Evolutionary conservation across 495 filamentous ascomycete genomes (phyloP).

Genomic region (Neurospora sp.): DNA sequence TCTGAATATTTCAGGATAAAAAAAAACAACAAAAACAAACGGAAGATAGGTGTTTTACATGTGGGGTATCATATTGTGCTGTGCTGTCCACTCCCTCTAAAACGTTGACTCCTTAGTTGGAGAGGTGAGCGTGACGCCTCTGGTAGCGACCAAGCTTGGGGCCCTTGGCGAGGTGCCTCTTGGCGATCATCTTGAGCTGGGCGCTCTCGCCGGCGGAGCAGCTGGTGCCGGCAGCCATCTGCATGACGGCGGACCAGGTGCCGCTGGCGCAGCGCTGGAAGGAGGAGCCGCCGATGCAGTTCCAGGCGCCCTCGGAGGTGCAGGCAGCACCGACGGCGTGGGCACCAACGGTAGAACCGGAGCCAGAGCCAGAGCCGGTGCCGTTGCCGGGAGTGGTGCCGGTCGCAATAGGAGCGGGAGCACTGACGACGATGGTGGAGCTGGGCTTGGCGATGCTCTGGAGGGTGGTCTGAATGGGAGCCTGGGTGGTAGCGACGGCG

Average conservation of each 20-base stretch:
- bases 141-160: not conserved
- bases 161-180: not conserved
- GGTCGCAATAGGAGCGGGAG: slow-evolving; percentile 7
- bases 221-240: slow-evolving; percentile 48
- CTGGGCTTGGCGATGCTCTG: slow-evolving; percentile 10
- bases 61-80: not conserved
- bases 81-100: not conserved
- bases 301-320: slow-evolving; percentile 48
- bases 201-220: slow-evolving; percentile 45
- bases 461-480: slow-evolving; percentile 7
- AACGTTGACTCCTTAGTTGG: not conserved
- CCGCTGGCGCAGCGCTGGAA: slow-evolving; percentile 60
- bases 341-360: slow-evolving; percentile 17
- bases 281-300: slow-evolving; percentile 50
- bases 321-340: slow-evolving; percentile 31
- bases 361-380: slow-evolving; percentile 5
- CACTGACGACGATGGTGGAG: slow-evolving; percentile 10
- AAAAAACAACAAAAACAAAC: not conserved
- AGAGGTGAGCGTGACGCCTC: not conserved
- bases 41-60: not conserved
- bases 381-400: slow-evolving; percentile 6
- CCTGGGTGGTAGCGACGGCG: not conserved
- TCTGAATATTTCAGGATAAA: not conserved
- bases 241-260: slow-evolving; percentile 42
- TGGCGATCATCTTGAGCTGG: slow-evolving; percentile 25